Conservation (phyloP, 345 rosid genomes). For the Mangifera indica region DNA sequence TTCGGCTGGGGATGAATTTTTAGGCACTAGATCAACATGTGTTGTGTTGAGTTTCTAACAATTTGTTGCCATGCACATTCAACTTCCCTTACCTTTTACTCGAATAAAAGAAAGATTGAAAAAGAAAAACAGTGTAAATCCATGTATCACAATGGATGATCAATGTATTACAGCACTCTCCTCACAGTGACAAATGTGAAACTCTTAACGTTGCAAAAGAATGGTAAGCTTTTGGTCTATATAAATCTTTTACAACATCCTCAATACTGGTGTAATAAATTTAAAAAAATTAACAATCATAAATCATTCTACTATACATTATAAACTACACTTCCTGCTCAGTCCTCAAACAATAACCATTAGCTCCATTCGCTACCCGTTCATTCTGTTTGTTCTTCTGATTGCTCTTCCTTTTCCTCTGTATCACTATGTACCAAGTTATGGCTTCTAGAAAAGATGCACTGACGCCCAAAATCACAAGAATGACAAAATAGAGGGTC, state of each 20-base stretch:
- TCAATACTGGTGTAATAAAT: neutral
- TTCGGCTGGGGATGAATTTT: no score
- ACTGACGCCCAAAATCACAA: conserved; percentile 43
- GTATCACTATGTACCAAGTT: conserved; percentile 63
- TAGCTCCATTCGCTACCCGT: neutral
- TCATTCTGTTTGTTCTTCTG: conserved; percentile 38
- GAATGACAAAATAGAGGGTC: conserved; percentile 41
- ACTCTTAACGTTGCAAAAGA: neutral
- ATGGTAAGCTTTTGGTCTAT: neutral
- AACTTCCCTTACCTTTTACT: no score
- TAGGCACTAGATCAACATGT: no score
- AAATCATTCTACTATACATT: neutral
- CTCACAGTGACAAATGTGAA: neutral
- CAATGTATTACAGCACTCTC: neutral
- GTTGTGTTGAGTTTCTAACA: no score
- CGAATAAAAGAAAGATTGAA: no score
- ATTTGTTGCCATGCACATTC: no score
- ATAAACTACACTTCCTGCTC: neutral
- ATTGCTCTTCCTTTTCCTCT: conserved; percentile 40
- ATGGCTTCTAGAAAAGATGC: conserved; percentile 51
- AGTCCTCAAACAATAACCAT: conserved; percentile 15
- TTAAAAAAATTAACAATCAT: no score
- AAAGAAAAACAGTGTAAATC: no score
- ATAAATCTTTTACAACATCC: neutral
- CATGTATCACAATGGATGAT: no score